phyloP scores from a whole-genome alignment of 2,329 filamentous ascomycete species.

The Epichloe glyceriae region DNA sequence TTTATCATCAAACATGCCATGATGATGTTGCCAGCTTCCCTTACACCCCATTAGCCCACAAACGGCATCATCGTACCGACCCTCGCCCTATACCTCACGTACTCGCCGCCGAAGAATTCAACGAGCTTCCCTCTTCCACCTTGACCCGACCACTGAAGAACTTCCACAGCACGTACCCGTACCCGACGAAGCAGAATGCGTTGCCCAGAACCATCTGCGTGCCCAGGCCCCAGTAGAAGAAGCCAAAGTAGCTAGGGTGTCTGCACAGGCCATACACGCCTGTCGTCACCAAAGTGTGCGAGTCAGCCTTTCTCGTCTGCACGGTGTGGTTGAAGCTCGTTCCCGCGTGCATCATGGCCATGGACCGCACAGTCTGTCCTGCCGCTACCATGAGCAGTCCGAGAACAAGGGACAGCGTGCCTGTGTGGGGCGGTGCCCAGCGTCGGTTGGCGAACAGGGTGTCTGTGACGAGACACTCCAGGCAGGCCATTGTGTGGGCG shows the following conservation, averaged over 20 bases:
- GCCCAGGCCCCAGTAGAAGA: constrained; percentile 97
- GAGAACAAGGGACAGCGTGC: constrained; percentile 30
- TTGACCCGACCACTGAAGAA: constrained; percentile 69
- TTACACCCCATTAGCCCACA: constrained; percentile 13
- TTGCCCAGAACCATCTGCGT: constrained; percentile 89
- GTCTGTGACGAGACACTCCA: constrained; percentile 56
- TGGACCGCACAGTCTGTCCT: constrained; percentile 65
- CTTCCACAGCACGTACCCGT: constrained; percentile 63
- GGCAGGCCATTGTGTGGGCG: constrained; percentile 62
- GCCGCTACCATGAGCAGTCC: constrained; percentile 52
- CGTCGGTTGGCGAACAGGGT: constrained; percentile 38
- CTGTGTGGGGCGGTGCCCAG: constrained; percentile 32
- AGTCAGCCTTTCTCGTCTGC: constrained; percentile 52
- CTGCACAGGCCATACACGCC: constrained; percentile 67
- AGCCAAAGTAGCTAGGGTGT: constrained; percentile 93
- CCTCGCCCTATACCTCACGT: constrained; percentile 55
- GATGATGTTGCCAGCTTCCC: no score
- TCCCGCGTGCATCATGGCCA: constrained; percentile 81
- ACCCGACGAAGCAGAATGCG: constrained; percentile 60
- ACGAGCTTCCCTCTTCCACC: constrained; percentile 70
- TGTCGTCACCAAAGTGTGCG: constrained; percentile 68
- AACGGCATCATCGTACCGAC: constrained; percentile 76
- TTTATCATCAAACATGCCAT: no score
- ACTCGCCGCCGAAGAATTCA: constrained; percentile 74
- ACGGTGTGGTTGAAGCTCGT: constrained; percentile 86